Percentiles rank a stretch among this genome's conserved stretches.
phyloP scores from a whole-genome alignment of 306 rosid species.

The Rosa multiflora region DNA sequence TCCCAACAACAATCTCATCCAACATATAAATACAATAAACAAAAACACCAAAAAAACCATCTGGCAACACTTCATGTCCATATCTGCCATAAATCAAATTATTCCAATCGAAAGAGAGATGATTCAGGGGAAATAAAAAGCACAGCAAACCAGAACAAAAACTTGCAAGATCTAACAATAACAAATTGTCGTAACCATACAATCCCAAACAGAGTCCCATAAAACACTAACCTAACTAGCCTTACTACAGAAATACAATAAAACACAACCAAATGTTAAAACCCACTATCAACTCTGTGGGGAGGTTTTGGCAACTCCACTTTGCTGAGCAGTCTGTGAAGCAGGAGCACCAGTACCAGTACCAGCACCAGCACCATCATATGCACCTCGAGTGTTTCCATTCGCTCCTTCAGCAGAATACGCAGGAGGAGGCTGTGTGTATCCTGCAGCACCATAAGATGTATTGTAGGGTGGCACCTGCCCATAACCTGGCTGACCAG shows the following conservation, averaged over 20 bases:
- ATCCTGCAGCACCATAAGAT: conserved; percentile 69
- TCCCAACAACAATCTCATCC: neutral
- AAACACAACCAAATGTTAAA: conserved; percentile 11
- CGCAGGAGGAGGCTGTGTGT: conserved; percentile 61
- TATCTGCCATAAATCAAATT: neutral
- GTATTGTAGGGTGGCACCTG: conserved; percentile 66
- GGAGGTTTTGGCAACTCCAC: conserved; percentile 73
- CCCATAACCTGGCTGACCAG: conserved; percentile 72
- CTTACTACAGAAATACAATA: conserved; percentile 24
- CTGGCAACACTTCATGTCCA: neutral
- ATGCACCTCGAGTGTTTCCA: conserved; percentile 44
- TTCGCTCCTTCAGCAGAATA: conserved; percentile 63
- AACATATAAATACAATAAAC: too few relatives aligned
- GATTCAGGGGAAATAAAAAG: neutral
- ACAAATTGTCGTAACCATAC: neutral
- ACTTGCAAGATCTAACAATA: conserved; percentile 3
- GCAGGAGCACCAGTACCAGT: conserved; percentile 33
- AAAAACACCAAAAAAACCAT: too few relatives aligned
- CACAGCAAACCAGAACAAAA: neutral
- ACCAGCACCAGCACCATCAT: conserved; percentile 43
- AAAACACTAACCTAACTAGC: conserved; percentile 33
- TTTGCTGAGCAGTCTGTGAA: conserved; percentile 52
- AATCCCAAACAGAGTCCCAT: conserved; percentile 8
- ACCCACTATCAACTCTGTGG: conserved; percentile 60
- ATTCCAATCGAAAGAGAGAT: neutral